These are phyloP conservation scores for Purpureocillium takamizusanense DNA, from an alignment of 2,329 filamentous ascomycete genomes.

Conservation along the genomic window DNA sequence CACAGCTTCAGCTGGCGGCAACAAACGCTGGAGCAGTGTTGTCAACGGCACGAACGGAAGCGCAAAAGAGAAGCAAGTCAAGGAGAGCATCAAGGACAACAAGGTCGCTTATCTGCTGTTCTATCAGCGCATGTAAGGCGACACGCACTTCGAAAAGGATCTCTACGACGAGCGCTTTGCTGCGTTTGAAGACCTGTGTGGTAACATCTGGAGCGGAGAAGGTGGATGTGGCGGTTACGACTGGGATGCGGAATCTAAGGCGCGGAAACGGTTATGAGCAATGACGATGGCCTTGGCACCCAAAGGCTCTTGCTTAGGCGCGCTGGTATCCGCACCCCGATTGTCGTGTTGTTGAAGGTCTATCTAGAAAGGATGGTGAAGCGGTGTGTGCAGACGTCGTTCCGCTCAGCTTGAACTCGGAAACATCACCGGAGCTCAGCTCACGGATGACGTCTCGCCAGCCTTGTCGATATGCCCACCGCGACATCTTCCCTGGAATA, in stretches of 20 bases:
- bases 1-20: slow-evolving; percentile 46
- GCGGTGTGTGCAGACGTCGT: background rate
- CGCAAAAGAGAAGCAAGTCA: slow-evolving; percentile 47
- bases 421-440: background rate
- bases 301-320: slow-evolving; percentile 14
- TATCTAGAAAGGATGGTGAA: no score
- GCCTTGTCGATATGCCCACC: background rate
- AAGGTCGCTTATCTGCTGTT: slow-evolving; percentile 96
- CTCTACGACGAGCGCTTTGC: no score
- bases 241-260: no score
- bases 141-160: no score
- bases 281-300: slow-evolving; percentile 10
- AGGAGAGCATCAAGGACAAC: slow-evolving; percentile 73
- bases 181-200: no score
- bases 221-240: background rate
- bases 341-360: background rate
- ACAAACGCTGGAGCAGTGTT: slow-evolving; percentile 61
- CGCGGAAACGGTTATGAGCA: slow-evolving; percentile 6
- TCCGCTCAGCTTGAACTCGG: background rate
- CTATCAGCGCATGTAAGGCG: slow-evolving; percentile 66
- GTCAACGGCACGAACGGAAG: slow-evolving; percentile 56
- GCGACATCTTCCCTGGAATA: background rate
- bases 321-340: background rate
- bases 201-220: background rate
- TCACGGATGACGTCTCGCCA: background rate